Base-by-base conservation (phyloP, 345 rosid genomes). In the Carallia pectinifolia region DNA sequence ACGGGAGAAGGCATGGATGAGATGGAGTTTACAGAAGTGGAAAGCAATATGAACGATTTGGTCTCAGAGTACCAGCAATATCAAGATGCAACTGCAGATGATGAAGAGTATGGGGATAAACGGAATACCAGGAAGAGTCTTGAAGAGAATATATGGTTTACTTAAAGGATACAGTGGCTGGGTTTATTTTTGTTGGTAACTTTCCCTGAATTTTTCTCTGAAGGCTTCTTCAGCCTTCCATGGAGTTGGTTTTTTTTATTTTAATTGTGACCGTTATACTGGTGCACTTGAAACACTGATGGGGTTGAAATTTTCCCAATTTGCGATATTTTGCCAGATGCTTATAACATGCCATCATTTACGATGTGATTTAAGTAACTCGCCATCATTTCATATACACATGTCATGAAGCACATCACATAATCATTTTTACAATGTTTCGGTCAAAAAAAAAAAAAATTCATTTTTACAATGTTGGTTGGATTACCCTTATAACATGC, bases 1-100 rank as follows among this genome's bases (percentile, higher is more conserved):
- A 89, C 93, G 5, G 93, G 89, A 9, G 93, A 89, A 65, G 95
- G 95, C 1, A 89, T 87, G 95, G 95, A 89, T 38, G 95, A 89
- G 80, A 89, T 89, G 95, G 95, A 89, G 77, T 87, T 87, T 59
- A 89, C 95, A 1, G 95, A 89, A 76, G 93, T 90, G 12, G 90
- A 88, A 75, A 86, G 96, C 72, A 88, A 90, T 81, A 86, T 90
- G 96, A 90, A 86, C 61, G 92, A 90, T 77, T 76, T 90, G 56
- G 90, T 88, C 47, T 88, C 96, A 0, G 96, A 90, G 76, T 89
- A 89, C 66, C 96, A 89, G 77, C 96, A 89, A 69, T 89, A 87
- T 73, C 92, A 87, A 78, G 96, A 90, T 66, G 96, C 96, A 56
- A 85, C 96, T 29, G 90, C 92, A 6, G 96, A 90, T 31, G 96